Conservation (phyloP, 129 eudicot genomes). For the Saposhnikovia divaricata region DNA sequence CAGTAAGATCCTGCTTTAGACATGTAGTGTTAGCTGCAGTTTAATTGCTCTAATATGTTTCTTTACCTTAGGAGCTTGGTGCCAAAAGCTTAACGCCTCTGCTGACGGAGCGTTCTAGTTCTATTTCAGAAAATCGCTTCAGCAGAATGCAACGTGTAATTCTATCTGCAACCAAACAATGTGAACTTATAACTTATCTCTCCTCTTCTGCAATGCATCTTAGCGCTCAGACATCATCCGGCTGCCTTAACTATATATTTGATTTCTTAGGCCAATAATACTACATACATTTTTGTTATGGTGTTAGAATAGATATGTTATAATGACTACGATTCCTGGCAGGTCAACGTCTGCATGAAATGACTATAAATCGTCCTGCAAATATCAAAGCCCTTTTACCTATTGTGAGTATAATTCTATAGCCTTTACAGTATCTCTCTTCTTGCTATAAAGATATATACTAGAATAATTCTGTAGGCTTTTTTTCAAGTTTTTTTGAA, state of each 20-base stretch:
- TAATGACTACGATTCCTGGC: conserved; percentile 3
- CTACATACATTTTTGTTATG: neutral
- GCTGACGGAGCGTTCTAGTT: conserved; percentile 73
- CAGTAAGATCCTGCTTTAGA: conserved; percentile 1
- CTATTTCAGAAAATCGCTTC: conserved; percentile 81
- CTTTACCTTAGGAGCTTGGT: conserved; percentile 68
- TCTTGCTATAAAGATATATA: neutral
- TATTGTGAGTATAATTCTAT: conserved; percentile 42
- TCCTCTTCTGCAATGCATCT: neutral
- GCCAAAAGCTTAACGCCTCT: conserved; percentile 88
- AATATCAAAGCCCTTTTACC: conserved; percentile 47
- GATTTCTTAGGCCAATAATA: neutral
- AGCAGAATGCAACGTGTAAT: conserved; percentile 79
- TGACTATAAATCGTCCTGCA: conserved; percentile 70
- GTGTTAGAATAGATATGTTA: neutral
- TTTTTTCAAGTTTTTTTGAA: neutral
- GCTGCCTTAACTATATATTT: conserved; percentile 3
- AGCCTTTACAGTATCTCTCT: conserved; percentile 7
- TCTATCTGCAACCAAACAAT: conserved; percentile 85
- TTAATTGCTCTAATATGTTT: conserved; percentile 14
- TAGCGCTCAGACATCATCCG: neutral
- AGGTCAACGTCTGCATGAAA: conserved; percentile 94
- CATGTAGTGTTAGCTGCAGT: neutral
- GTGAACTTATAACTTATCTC: conserved; percentile 25
- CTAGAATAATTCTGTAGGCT: neutral